These are phyloP conservation scores for Rhododendron henanense DNA, from an alignment of 148 eudicot genomes.

Conservation along the genomic window DNA sequence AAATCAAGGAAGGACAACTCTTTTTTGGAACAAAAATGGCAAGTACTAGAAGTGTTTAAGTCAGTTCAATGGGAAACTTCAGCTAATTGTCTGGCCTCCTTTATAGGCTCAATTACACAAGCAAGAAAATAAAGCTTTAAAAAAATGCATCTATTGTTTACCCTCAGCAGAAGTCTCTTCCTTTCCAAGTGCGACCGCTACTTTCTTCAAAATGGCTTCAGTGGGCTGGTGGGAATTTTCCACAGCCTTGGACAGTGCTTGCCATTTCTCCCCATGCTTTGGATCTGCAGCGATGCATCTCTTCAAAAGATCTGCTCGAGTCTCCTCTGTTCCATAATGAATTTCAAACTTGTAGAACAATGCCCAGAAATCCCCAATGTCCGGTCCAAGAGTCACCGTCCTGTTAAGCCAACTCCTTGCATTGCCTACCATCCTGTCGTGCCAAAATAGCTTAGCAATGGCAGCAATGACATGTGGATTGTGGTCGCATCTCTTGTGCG, in stretches of 20 bases:
- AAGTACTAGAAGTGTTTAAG: too few species aligned
- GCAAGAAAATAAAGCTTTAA: too few species aligned
- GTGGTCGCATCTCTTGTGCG: constrained; percentile 35
- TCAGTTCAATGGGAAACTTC: too few species aligned
- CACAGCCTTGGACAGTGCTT: constrained; percentile 64
- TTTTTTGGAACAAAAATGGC: too few species aligned
- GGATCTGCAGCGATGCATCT: constrained; percentile 86
- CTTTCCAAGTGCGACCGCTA: constrained; percentile 62
- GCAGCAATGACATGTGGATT: constrained; percentile 75
- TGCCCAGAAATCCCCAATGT: constrained; percentile 91
- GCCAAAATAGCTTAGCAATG: constrained; percentile 85
- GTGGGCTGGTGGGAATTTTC: constrained; percentile 84
- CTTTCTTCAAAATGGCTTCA: constrained; percentile 80
- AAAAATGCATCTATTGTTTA: too few species aligned
- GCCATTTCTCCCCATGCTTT: constrained; percentile 98
- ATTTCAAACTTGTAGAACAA: constrained; percentile 75
- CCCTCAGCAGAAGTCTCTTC: constrained; percentile 29
- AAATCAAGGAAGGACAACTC: too few species aligned
- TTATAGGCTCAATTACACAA: too few species aligned
- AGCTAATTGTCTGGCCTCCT: too few species aligned
- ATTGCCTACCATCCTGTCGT: constrained; percentile 85
- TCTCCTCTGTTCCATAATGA: constrained; percentile 81
- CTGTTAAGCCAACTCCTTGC: constrained; percentile 79
- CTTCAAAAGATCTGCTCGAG: constrained; percentile 63
- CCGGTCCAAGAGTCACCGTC: constrained; percentile 82